These are phyloP conservation scores for Ambrosiella cleistominuta DNA, from an alignment of 2,329 filamentous ascomycete genomes.

Conservation along the genomic window DNA sequence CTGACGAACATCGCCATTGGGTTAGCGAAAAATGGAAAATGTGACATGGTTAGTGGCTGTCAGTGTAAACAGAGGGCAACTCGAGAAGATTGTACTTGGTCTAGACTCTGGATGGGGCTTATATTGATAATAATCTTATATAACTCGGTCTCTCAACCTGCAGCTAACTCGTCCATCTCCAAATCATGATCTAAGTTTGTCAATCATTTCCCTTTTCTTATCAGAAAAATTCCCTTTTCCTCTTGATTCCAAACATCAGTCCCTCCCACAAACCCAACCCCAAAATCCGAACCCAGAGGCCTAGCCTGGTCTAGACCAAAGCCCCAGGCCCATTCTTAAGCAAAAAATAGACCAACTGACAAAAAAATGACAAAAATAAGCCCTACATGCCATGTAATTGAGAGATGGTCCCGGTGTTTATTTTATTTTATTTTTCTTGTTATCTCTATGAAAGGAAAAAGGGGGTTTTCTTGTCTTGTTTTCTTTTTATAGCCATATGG, in stretches of 20 bases:
- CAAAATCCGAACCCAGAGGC: neutral
- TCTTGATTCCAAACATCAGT: neutral
- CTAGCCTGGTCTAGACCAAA: neutral
- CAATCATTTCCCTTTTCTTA: neutral
- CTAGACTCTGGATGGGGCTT: too few species aligned
- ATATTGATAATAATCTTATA: too few species aligned
- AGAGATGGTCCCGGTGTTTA: neutral
- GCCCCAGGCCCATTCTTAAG: neutral
- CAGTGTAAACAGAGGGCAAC: too few species aligned
- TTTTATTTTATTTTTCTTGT: neutral
- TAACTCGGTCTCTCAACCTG: too few species aligned
- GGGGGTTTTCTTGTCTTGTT: neutral
- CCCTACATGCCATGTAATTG: conserved; percentile 4
- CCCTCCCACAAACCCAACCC: neutral
- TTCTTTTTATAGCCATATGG: neutral
- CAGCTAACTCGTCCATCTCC: neutral
- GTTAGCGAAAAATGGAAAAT: too few species aligned
- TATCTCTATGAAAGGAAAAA: neutral
- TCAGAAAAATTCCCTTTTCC: neutral
- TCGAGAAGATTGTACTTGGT: too few species aligned
- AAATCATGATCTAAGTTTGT: neutral
- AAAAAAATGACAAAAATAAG: neutral
- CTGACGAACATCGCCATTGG: too few species aligned
- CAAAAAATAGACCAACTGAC: conserved; percentile 1
- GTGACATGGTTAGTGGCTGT: too few species aligned